These are phyloP conservation scores for Globisporangium iwayamae DNA, from an alignment of 352 stramenopile species.

Conservation along the genomic window DNA sequence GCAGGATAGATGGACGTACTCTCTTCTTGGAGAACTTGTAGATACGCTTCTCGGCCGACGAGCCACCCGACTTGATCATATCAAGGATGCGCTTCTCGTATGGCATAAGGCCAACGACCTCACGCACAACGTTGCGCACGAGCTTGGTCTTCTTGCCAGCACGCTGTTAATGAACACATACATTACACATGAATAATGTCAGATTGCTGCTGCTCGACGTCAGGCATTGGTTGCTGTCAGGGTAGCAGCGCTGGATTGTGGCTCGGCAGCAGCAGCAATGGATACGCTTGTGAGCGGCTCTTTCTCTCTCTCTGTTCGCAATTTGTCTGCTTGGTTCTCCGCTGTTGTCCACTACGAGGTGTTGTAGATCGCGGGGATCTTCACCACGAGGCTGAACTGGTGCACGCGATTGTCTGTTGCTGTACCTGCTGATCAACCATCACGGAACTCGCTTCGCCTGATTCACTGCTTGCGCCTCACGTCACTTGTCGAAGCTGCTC, in stretches of 20 bases:
- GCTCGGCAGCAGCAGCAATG: neutral
- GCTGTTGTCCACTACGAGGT: neutral
- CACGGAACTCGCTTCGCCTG: neutral
- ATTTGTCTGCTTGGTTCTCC: neutral
- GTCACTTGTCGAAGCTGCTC: neutral
- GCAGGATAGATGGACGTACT: constrained; percentile 54
- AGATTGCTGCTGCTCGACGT: neutral
- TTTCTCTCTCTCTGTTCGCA: neutral
- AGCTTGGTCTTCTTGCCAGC: constrained; percentile 94
- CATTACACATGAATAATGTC: neutral
- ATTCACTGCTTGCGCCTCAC: neutral
- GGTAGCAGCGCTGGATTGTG: neutral
- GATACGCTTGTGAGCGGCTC: neutral
- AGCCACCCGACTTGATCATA: constrained; percentile 99
- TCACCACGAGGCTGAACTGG: neutral
- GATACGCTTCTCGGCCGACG: constrained; percentile 97
- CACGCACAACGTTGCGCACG: constrained; percentile 94
- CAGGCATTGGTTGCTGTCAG: neutral
- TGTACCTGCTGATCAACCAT: neutral
- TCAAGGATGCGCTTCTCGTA: constrained; percentile 99
- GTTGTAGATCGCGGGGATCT: neutral
- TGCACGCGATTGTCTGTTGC: neutral
- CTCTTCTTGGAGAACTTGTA: constrained; percentile 99
- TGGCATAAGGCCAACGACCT: constrained; percentile 97
- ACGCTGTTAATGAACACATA: constrained; percentile 32